Evolutionary conservation across 2,329 filamentous ascomycete species (phyloP).

Genomic region (Acephala macrosclerotiorum): DNA sequence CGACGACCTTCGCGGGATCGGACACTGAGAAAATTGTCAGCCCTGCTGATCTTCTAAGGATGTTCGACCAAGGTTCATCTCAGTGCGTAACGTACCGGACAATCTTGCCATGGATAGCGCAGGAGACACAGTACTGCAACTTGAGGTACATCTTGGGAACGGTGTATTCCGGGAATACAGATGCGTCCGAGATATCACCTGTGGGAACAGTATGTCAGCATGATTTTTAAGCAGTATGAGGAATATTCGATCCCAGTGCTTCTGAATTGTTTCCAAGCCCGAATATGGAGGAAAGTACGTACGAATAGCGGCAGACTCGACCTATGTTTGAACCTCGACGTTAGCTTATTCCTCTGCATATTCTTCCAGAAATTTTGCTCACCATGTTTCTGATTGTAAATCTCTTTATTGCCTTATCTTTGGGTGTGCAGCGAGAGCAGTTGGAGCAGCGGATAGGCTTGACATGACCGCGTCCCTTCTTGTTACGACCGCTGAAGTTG

Average conservation of each 20-base stretch:
- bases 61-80: slow-evolving; percentile 69
- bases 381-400: slow-evolving; percentile 99
- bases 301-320: slow-evolving; percentile 98
- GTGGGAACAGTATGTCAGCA: slow-evolving; percentile 33
- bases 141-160: slow-evolving; percentile 99
- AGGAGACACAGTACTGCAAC: slow-evolving; percentile 99
- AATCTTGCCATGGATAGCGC: slow-evolving; percentile 99
- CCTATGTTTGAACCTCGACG: background rate
- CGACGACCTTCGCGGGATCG: slow-evolving; percentile 95
- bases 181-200: slow-evolving; percentile 99
- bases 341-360: background rate
- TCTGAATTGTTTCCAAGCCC: slow-evolving; percentile 3
- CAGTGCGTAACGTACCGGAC: slow-evolving; percentile 85
- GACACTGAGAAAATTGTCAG: slow-evolving; percentile 69
- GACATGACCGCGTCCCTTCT: slow-evolving; percentile 99
- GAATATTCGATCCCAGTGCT: background rate
- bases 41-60: slow-evolving; percentile 51
- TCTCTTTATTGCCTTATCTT: slow-evolving; percentile 99
- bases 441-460: slow-evolving; percentile 97
- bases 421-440: slow-evolving; percentile 75
- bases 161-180: slow-evolving; percentile 98
- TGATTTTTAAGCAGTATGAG: background rate
- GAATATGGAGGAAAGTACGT: slow-evolving; percentile 56
- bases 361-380: no score
- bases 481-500: slow-evolving; percentile 86